phyloP scores from a whole-genome alignment of 2,329 filamentous ascomycete species.

The Sphaerulina vaccinii region DNA sequence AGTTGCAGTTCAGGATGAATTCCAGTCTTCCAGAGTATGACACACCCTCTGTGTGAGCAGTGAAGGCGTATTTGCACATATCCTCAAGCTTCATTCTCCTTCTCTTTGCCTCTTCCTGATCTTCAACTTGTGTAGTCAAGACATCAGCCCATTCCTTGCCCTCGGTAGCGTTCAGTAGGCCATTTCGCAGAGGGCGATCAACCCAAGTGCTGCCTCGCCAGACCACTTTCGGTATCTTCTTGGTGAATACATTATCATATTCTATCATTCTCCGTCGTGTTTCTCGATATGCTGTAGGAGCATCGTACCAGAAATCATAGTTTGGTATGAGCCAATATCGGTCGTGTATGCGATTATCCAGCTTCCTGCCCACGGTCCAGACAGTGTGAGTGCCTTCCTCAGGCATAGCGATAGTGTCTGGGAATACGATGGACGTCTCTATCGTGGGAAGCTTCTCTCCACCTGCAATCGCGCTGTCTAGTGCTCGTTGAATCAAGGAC shows the following conservation, averaged over 20 bases:
- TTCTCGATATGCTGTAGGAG: slow-evolving; percentile 1
- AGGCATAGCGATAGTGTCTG: slow-evolving; percentile 3
- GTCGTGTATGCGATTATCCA: slow-evolving; percentile 35
- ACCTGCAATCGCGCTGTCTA: slow-evolving; percentile 18
- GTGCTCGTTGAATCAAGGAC: slow-evolving; percentile 18
- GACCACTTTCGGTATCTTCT: slow-evolving; percentile 25
- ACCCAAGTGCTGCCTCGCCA: slow-evolving; percentile 29
- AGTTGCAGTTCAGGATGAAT: slow-evolving; percentile 26
- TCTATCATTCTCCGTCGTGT: slow-evolving; percentile 19
- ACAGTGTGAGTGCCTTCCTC: not conserved
- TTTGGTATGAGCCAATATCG: slow-evolving; percentile 51
- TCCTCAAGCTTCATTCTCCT: slow-evolving; percentile 23
- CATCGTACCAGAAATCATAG: slow-evolving; percentile 49
- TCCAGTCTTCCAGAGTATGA: slow-evolving; percentile 29
- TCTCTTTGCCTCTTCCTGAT: slow-evolving; percentile 20
- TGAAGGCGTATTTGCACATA: slow-evolving; percentile 28
- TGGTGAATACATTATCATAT: slow-evolving; percentile 12
- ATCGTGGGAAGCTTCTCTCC: slow-evolving; percentile 24
- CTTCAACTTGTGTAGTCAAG: slow-evolving; percentile 19
- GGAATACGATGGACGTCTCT: slow-evolving; percentile 19
- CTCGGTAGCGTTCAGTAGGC: slow-evolving; percentile 30
- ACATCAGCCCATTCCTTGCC: slow-evolving; percentile 40
- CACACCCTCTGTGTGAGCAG: slow-evolving; percentile 26
- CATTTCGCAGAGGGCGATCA: slow-evolving; percentile 18
- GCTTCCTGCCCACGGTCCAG: not conserved